These are phyloP conservation scores for Calocybe gangraenosa DNA, from an alignment of 768 basidiomycete genomes.

Conservation along the genomic window DNA sequence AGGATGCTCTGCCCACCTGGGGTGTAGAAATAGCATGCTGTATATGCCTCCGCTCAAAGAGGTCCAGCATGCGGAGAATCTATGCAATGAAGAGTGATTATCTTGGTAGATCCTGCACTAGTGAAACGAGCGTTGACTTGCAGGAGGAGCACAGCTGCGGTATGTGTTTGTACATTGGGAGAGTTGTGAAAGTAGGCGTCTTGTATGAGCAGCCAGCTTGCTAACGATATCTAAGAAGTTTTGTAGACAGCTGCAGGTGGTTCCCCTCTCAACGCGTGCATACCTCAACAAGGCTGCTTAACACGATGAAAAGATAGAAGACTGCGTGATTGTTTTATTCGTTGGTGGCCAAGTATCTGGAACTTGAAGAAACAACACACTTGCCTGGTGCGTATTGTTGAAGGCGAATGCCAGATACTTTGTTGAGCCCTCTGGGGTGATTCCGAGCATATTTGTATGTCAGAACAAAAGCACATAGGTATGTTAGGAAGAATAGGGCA, in stretches of 20 bases:
- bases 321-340: slow-evolving; percentile 28
- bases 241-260: too few species aligned
- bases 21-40: slow-evolving; percentile 58
- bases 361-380: slow-evolving; percentile 15
- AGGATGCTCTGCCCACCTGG: slow-evolving; percentile 48
- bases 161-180: slow-evolving; percentile 41
- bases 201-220: slow-evolving; percentile 58
- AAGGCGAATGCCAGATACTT: slow-evolving; percentile 39
- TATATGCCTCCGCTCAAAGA: slow-evolving; percentile 46
- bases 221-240: slow-evolving; percentile 36
- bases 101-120: not conserved
- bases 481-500: slow-evolving; percentile 30
- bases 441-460: slow-evolving; percentile 41
- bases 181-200: slow-evolving; percentile 49
- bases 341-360: not conserved
- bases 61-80: slow-evolving; percentile 62
- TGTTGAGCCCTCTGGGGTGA: slow-evolving; percentile 47
- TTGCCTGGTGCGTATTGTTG: slow-evolving; percentile 52
- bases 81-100: slow-evolving; percentile 17
- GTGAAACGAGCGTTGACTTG: slow-evolving; percentile 23
- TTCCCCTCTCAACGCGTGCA: too few species aligned
- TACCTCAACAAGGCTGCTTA: slow-evolving; percentile 46
- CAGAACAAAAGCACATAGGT: slow-evolving; percentile 48
- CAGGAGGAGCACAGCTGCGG: slow-evolving; percentile 45
- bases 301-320: slow-evolving; percentile 48